These are phyloP conservation scores for Cladosporium sp. DNA, from an alignment of 2,329 filamentous ascomycete genomes.

Conservation along the genomic window DNA sequence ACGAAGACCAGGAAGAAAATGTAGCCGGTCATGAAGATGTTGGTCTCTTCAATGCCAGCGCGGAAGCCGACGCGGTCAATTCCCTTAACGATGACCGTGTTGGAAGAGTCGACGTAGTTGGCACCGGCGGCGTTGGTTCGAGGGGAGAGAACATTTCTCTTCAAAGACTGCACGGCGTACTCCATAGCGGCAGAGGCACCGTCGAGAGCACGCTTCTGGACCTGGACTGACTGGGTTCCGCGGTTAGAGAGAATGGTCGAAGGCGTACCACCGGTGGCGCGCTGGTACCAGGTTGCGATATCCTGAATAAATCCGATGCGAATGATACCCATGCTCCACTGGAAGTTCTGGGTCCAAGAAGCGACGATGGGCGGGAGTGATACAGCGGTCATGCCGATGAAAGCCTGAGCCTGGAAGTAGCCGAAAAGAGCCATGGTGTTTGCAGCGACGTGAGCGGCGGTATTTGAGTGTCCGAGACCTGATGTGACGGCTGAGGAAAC, in stretches of 20 bases:
- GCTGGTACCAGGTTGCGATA: conserved; percentile 94
- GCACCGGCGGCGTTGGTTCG: conserved; percentile 24
- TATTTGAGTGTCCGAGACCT: conserved; percentile 87
- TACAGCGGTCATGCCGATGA: conserved; percentile 80
- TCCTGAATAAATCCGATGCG: conserved; percentile 79
- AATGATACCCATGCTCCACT: conserved; percentile 98
- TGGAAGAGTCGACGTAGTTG: conserved; percentile 30
- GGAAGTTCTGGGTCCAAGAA: conserved; percentile 95
- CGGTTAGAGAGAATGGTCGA: conserved; percentile 73
- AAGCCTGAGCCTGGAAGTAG: conserved; percentile 92
- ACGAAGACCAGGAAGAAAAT: conserved; percentile 87
- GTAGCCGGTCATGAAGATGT: conserved; percentile 89
- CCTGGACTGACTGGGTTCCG: conserved; percentile 72
- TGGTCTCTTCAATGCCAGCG: conserved; percentile 79
- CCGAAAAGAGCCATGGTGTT: conserved; percentile 91
- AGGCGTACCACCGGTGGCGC: conserved; percentile 82
- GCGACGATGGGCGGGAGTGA: conserved; percentile 81
- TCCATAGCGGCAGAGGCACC: conserved; percentile 46
- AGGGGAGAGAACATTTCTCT: conserved; percentile 41
- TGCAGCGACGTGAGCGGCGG: conserved; percentile 88
- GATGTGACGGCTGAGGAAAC: conserved; percentile 84
- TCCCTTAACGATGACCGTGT: conserved; percentile 61
- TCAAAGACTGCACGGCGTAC: conserved; percentile 44
- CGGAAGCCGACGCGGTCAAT: conserved; percentile 88
- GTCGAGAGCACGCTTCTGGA: conserved; percentile 63